phyloP scores from a whole-genome alignment of 1,284 basidiomycete species.

The Heterobasidion occidentale region DNA sequence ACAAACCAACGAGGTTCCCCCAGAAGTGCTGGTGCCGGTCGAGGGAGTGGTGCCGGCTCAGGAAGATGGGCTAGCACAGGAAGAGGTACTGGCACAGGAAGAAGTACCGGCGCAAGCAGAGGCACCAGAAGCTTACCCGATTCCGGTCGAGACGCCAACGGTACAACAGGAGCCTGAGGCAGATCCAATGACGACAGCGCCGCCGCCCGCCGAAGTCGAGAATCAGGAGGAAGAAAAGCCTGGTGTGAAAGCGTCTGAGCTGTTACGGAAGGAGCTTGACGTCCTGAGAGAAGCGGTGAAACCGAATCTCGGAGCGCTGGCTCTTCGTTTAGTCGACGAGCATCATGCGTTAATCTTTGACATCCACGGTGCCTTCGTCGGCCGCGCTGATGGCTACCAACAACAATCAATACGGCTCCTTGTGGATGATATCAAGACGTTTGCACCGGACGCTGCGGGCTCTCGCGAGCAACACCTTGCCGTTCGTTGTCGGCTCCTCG shows the following conservation, averaged over 20 bases:
- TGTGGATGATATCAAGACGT: constrained; percentile 65
- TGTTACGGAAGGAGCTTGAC: constrained; percentile 28
- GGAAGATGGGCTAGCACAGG: neutral
- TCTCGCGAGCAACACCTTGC: constrained; percentile 68
- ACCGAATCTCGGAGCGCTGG: constrained; percentile 30
- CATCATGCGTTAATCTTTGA: constrained; percentile 88
- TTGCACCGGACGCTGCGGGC: constrained; percentile 59
- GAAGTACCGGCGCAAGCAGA: neutral
- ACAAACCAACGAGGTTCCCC: neutral
- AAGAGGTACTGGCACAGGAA: neutral
- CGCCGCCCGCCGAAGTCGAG: constrained; percentile 17
- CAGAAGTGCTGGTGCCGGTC: neutral
- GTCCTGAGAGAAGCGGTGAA: constrained; percentile 50
- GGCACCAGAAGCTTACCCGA: neutral
- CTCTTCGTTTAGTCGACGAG: constrained; percentile 79
- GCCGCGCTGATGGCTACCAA: constrained; percentile 51
- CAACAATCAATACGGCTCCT: constrained; percentile 55
- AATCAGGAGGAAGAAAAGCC: constrained; percentile 11
- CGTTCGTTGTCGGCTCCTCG: constrained; percentile 80
- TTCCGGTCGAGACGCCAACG: constrained; percentile 15
- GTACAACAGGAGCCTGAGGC: constrained; percentile 22
- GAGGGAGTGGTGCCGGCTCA: neutral
- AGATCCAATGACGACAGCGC: constrained; percentile 18
- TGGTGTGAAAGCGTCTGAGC: too few relatives aligned
- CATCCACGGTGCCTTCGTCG: constrained; percentile 74